Evolutionary conservation across 202 grass and related monocot species (phyloP).

Genomic region (Miscanthus sacchariflorus): DNA sequence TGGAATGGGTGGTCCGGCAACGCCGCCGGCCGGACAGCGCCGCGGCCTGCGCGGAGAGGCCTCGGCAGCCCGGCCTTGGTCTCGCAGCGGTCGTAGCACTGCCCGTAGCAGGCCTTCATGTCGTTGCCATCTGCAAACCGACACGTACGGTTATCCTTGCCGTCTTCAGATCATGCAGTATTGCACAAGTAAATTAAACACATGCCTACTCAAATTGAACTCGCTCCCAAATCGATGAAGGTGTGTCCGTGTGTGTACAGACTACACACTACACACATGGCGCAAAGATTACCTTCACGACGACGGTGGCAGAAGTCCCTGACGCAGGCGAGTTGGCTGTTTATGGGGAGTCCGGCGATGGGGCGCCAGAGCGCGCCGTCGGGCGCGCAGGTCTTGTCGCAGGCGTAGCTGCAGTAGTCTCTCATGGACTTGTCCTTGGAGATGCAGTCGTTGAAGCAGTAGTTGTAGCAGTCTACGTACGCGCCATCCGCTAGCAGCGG

Average conservation of each 20-base stretch:
- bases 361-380: neutral
- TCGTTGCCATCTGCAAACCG: neutral
- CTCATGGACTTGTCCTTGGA: slow-evolving; percentile 52
- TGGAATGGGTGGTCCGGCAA: neutral
- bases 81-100: neutral
- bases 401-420: slow-evolving; percentile 69
- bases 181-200: neutral
- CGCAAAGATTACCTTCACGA: neutral
- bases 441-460: slow-evolving; percentile 62
- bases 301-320: neutral
- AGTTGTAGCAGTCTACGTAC: slow-evolving; percentile 52
- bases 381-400: slow-evolving; percentile 62
- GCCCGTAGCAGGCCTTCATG: slow-evolving; percentile 2
- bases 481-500: neutral
- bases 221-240: neutral
- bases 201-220: neutral
- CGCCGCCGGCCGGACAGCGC: neutral
- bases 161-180: neutral
- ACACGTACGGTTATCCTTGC: neutral
- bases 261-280: neutral
- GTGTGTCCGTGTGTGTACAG: too few species aligned
- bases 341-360: neutral
- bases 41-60: slow-evolving; percentile 42
- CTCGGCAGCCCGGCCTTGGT: neutral
- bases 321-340: neutral